Base-by-base conservation (phyloP, 1,284 basidiomycete species). In the Phellopilus nigrolimitatus region DNA sequence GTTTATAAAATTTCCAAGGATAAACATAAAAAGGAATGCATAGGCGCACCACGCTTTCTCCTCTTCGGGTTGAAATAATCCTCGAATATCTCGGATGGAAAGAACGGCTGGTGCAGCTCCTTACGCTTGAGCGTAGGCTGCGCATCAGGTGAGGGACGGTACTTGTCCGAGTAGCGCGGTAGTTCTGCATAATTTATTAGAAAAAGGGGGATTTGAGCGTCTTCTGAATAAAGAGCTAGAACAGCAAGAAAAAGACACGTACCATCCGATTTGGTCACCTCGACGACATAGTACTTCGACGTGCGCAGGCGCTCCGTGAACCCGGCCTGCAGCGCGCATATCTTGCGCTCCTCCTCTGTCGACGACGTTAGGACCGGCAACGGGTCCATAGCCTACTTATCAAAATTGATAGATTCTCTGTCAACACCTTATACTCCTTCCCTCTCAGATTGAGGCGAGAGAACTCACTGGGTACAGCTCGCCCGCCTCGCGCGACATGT, bases 141-240 rank as follows among this genome's bases (percentile, higher is more conserved):
- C 1, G 76, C 73, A 3, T 72, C 64, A 9, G 69, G 66, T 13
- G 80, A 80, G 2, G 82, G 78, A 5, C 81, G 76, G 62, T 89
- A 89, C 65, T 85, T 88, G 67, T 91, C 88, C 19, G 86, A 88
- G 64, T 89, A 91, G 37, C 84, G 75, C 27, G 82, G 77, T 5
- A 88, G 69, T 43, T 89, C 88, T 84, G 62, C 56, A 42, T 47
- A 17, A n/a, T 12, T 40, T 46, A 51, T 57, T 40, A 31, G 47
- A 38, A 56, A 42, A 51, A 53, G 39, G 40, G 22, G 22, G 22
- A 47, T 47, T 31, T 4, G 21, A 13, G 5, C 3, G 36, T 33
- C 3, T 24, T 25, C 7, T 3, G 13, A n/a, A 4, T 15, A 37
- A 34, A 36, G 19, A 33, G 12, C n/a, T 2, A 52, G 38, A 55